Evolutionary conservation across 1,139 yeast genomes (phyloP), one percentile per base, ranked within the genome.

Genomic region (Pichia sp.): DNA sequence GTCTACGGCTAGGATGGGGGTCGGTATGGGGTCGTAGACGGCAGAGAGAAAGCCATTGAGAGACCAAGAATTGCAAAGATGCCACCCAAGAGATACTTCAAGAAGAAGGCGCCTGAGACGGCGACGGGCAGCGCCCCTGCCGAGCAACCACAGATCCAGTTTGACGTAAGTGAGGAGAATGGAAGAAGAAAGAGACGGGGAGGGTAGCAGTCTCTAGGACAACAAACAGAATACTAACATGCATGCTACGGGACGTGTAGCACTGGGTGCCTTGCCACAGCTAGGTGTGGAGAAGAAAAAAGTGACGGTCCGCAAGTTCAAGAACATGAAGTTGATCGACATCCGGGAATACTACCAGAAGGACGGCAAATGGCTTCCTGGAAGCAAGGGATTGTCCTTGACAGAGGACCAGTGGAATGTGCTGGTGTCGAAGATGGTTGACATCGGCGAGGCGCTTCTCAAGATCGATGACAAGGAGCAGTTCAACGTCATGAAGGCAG

Each of bases 341-440:
- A 87, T 89, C 52, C 76, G 96, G 52, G 96, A 90, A 66, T 88
- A 74, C 70, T 89, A 87, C 68, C 68, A 75, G 53, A 89, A 83
- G 60, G 77, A 79, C 48, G 76, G 74, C 3, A 84, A 80, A 55
- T 73, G 79, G 69, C 74, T 73, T 57, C 97, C 96, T 0, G 95
- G 95, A 0, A 83, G 82, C 63, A 89, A 89, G 73, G 96, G 96
- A 0, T 87, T 89, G 26, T 81, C 96, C 1, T 69, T 89, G 53
- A 84, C 90, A 0, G 82, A 78, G 59, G 95, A 82, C 21, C 75
- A 78, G 36, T 89, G 95, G 87, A 71, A 70, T 46, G 74, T 71
- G 51, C 68, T 89, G 43, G 60, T 83, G 50, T 78, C 74, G 36
- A 71, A 76, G 44, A 68, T 74, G n/a, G 76, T 73, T n/a, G 74